Conservation (phyloP, 768 basidiomycete genomes). For the Hemileccinum impolitum region DNA sequence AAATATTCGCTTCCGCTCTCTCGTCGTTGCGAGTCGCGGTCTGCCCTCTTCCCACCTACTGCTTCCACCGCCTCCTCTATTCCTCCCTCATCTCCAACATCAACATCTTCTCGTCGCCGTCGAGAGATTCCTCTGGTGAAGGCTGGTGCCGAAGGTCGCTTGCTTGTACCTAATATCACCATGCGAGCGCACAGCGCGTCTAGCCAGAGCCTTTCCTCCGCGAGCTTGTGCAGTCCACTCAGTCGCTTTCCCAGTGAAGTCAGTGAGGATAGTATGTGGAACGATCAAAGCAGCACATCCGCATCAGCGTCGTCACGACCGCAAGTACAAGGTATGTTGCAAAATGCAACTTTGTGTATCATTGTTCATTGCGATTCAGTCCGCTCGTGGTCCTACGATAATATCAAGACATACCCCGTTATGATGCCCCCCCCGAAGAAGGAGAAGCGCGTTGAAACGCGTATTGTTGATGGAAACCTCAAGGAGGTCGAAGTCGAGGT, state of each 20-base stretch:
- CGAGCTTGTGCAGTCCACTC: conserved; percentile 35
- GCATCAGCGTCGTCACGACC: conserved; percentile 36
- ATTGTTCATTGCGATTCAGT: conserved; percentile 34
- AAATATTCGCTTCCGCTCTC: conserved; percentile 55
- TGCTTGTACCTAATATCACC: conserved; percentile 51
- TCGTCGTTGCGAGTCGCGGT: conserved; percentile 52
- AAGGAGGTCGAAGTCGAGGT: conserved; percentile 52
- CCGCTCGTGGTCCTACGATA: conserved; percentile 77
- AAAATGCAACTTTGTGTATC: neutral
- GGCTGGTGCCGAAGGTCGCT: conserved; percentile 59
- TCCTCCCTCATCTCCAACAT: conserved; percentile 34
- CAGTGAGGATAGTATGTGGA: conserved; percentile 35
- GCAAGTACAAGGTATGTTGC: conserved; percentile 49
- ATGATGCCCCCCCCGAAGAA: conserved; percentile 49
- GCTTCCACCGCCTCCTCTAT: conserved; percentile 36
- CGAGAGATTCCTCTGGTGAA: conserved; percentile 56
- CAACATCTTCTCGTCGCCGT: conserved; percentile 35
- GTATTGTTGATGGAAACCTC: conserved; percentile 48
- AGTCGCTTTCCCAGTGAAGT: conserved; percentile 40
- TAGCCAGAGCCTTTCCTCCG: conserved; percentile 29
- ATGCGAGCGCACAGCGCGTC: conserved; percentile 32
- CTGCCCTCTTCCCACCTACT: conserved; percentile 36
- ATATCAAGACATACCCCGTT: conserved; percentile 63
- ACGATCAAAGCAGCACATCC: conserved; percentile 21
- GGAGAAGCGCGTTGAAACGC: conserved; percentile 47